phyloP scores from a whole-genome alignment of 1,284 basidiomycete genomes.

The Ustilago lituana region DNA sequence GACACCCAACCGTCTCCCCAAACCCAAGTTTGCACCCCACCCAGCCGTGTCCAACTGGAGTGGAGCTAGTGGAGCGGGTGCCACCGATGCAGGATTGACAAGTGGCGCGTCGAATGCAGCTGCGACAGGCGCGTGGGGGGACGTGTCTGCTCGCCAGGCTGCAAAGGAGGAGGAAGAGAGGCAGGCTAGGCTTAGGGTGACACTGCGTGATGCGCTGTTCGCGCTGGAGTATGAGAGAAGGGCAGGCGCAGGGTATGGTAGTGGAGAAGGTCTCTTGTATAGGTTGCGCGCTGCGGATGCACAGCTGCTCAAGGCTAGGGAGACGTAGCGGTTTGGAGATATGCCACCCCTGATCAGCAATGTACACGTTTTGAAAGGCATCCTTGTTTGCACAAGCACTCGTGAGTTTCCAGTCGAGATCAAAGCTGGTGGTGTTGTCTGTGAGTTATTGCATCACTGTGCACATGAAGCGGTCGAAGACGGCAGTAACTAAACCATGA shows the following conservation, averaged over 20 bases:
- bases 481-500: too few species aligned
- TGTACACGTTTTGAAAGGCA: too few species aligned
- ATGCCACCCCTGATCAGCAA: too few species aligned
- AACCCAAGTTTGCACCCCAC: constrained; percentile 62
- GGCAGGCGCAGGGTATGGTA: constrained; percentile 35
- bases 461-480: too few species aligned
- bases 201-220: constrained; percentile 60
- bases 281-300: constrained; percentile 27
- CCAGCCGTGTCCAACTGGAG: constrained; percentile 32
- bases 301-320: constrained; percentile 15
- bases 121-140: constrained; percentile 60
- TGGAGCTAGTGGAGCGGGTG: constrained; percentile 18
- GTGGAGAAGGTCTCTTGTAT: constrained; percentile 43
- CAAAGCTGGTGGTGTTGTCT: too few species aligned
- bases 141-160: constrained; percentile 59
- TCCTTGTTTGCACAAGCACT: too few species aligned
- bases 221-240: constrained; percentile 57
- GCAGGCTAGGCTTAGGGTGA: constrained; percentile 53
- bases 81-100: constrained; percentile 1
- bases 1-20: constrained; percentile 45
- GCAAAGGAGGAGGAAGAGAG: constrained; percentile 61
- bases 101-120: constrained; percentile 4
- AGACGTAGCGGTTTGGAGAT: too few species aligned
- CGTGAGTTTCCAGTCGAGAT: too few species aligned
- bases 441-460: too few species aligned